Percentiles rank a stretch among this genome's conserved stretches.
These are phyloP conservation scores for Raddia guianensis DNA, from an alignment of 176 grass and related monocot genomes.

Conservation along the genomic window DNA sequence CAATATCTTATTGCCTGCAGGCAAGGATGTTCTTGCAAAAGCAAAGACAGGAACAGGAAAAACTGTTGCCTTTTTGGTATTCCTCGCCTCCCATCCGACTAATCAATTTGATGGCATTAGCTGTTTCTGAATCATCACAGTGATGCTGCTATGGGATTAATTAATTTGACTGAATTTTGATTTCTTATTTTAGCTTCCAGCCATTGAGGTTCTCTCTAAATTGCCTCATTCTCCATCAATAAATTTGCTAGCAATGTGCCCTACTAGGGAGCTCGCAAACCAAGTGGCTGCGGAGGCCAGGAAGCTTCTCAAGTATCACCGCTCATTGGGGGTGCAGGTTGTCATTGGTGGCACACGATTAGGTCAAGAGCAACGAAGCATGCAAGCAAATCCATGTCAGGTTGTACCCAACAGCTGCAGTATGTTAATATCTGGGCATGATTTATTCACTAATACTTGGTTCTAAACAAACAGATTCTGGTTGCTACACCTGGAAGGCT, in stretches of 20 bases:
- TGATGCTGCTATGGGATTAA: conserved; percentile 11
- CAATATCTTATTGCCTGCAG: conserved; percentile 47
- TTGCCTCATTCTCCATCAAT: conserved; percentile 69
- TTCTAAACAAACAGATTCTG: conserved; percentile 64
- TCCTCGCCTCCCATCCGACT: conserved; percentile 31
- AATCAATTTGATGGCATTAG: conserved; percentile 29
- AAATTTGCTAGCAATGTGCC: conserved; percentile 88
- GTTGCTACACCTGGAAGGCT: conserved; percentile 93
- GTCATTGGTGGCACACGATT: conserved; percentile 89
- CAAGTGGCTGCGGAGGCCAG: conserved; percentile 87
- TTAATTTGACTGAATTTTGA: conserved; percentile 39
- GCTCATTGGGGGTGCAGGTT: conserved; percentile 73
- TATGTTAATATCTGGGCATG: conserved; percentile 18
- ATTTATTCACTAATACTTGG: conserved; percentile 33
- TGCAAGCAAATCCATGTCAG: conserved; percentile 84
- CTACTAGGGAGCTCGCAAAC: conserved; percentile 88
- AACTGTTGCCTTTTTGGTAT: conserved; percentile 98
- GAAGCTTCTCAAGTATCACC: conserved; percentile 92
- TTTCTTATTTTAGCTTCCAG: conserved; percentile 78
- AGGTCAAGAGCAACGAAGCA: conserved; percentile 70
- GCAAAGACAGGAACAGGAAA: conserved; percentile 98
- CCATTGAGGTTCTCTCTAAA: conserved; percentile 76
- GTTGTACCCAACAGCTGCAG: conserved; percentile 48
- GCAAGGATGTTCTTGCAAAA: conserved; percentile 98
- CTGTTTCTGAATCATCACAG: conserved; percentile 17